phyloP scores from a whole-genome alignment of 2,329 filamentous ascomycete genomes.

The Alternaria consortialis region DNA sequence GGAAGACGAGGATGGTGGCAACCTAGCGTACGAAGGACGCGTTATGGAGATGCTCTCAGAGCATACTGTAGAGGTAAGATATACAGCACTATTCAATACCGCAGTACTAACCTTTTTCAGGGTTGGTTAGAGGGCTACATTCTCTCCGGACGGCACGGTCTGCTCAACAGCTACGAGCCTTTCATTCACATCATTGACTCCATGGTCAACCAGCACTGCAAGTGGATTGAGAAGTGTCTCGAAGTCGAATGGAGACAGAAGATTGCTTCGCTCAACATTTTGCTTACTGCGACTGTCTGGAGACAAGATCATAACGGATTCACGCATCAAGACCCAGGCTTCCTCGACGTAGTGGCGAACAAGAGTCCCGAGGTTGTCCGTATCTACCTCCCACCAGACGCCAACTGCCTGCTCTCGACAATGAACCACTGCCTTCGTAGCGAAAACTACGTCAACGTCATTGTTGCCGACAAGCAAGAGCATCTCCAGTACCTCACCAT shows the following conservation, averaged over 20 bases:
- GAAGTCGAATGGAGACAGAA: slow-evolving; percentile 80
- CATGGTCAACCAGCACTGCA: slow-evolving; percentile 88
- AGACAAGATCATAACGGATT: slow-evolving; percentile 86
- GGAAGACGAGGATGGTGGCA: slow-evolving; percentile 78
- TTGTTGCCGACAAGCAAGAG: slow-evolving; percentile 82
- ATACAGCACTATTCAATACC: neutral
- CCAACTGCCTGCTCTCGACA: slow-evolving; percentile 77
- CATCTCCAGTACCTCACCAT: slow-evolving; percentile 79
- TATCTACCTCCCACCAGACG: slow-evolving; percentile 82
- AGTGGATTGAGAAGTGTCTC: slow-evolving; percentile 84
- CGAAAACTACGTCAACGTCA: slow-evolving; percentile 81
- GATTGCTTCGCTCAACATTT: slow-evolving; percentile 79
- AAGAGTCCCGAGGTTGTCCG: slow-evolving; percentile 82
- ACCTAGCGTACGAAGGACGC: slow-evolving; percentile 71
- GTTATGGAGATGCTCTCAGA: slow-evolving; percentile 89
- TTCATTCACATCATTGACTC: slow-evolving; percentile 86
- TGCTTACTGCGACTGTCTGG: slow-evolving; percentile 82
- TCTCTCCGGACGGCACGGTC: slow-evolving; percentile 76
- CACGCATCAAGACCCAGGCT: slow-evolving; percentile 80
- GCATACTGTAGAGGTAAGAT: slow-evolving; percentile 72
- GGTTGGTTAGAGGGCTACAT: slow-evolving; percentile 80
- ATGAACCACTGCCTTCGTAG: slow-evolving; percentile 79
- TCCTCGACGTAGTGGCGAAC: slow-evolving; percentile 81
- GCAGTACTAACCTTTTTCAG: slow-evolving; percentile 25
- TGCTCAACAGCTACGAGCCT: slow-evolving; percentile 83